These are phyloP conservation scores for Azolla pinnata DNA, from an alignment of 75 land plant genomes.

Conservation along the genomic window DNA sequence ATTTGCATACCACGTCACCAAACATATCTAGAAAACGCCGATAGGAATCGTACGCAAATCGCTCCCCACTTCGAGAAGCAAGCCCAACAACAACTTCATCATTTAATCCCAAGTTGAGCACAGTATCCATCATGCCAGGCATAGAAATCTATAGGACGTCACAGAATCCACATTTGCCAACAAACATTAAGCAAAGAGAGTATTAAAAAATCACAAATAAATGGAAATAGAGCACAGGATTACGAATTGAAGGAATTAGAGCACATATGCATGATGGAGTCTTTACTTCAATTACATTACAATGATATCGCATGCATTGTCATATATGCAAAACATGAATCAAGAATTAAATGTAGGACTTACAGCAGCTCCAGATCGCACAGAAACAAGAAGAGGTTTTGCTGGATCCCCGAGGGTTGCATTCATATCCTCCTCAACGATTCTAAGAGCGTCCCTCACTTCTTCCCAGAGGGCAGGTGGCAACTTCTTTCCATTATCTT, in stretches of 20 bases:
- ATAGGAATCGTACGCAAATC: constrained; percentile 94
- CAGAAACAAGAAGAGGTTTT: constrained; percentile 84
- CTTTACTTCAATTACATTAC: neutral
- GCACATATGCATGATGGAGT: too few relatives aligned
- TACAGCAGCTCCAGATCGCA: constrained; percentile 97
- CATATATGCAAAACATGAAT: neutral
- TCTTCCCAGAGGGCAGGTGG: constrained; percentile 91
- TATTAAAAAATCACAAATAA: too few relatives aligned
- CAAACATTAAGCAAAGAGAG: too few relatives aligned
- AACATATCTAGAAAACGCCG: constrained; percentile 98
- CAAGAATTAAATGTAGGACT: constrained; percentile 1
- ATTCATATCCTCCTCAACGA: constrained; percentile 71
- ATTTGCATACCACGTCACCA: constrained; percentile 75
- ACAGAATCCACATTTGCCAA: neutral
- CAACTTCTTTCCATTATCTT: constrained; percentile 49
- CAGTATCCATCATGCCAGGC: constrained; percentile 99
- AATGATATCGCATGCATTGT: too few relatives aligned
- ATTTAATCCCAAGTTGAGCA: constrained; percentile 91
- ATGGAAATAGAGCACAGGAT: too few relatives aligned
- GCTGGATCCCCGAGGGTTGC: constrained; percentile 77
- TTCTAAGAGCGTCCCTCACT: constrained; percentile 54
- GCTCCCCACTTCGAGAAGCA: constrained; percentile 80
- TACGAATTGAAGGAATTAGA: too few relatives aligned
- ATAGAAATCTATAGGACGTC: constrained; percentile 58
- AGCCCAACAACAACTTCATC: constrained; percentile 86